Conservation (phyloP, 2,329 filamentous ascomycete species). For the Phymatotrichopsis omnivora region DNA sequence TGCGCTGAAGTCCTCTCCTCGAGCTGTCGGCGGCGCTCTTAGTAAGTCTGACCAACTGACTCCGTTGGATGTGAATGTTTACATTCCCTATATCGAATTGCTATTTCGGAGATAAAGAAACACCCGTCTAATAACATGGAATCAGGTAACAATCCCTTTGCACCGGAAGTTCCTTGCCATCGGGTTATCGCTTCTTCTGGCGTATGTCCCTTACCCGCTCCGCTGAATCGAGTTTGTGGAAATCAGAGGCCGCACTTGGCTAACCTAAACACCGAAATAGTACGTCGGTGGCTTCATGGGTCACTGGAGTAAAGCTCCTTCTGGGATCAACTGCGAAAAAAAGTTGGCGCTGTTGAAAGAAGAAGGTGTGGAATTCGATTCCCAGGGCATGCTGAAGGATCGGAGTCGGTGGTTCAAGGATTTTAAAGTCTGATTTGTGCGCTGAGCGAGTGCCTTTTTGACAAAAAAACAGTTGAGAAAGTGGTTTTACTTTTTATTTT, state of each 20-base stretch:
- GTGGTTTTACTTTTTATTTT: too few relatives aligned
- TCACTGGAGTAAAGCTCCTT: conserved; percentile 50
- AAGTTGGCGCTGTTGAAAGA: conserved; percentile 51
- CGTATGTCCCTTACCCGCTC: conserved; percentile 33
- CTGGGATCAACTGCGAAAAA: conserved; percentile 52
- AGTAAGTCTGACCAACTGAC: too few relatives aligned
- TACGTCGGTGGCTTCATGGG: conserved; percentile 60
- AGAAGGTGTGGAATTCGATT: conserved; percentile 57
- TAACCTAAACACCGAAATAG: conserved; percentile 17
- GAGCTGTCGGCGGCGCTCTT: conserved; percentile 68
- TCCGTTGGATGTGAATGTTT: too few relatives aligned
- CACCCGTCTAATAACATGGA: not conserved
- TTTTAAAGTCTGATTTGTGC: too few relatives aligned
- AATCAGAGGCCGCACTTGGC: not conserved
- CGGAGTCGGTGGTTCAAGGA: too few relatives aligned
- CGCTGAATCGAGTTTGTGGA: too few relatives aligned
- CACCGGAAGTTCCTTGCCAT: conserved; percentile 72
- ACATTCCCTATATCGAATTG: conserved; percentile 22
- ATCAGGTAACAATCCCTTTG: conserved; percentile 57
- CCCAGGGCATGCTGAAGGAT: conserved; percentile 49
- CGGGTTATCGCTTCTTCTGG: conserved; percentile 66
- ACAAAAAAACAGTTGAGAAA: too few relatives aligned
- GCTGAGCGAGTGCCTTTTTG: too few relatives aligned
- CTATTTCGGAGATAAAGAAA: too few relatives aligned
- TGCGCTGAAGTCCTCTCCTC: conserved; percentile 58